Evolutionary conservation across 495 filamentous ascomycete species (phyloP).

Genomic region (Delitschia confertaspora): DNA sequence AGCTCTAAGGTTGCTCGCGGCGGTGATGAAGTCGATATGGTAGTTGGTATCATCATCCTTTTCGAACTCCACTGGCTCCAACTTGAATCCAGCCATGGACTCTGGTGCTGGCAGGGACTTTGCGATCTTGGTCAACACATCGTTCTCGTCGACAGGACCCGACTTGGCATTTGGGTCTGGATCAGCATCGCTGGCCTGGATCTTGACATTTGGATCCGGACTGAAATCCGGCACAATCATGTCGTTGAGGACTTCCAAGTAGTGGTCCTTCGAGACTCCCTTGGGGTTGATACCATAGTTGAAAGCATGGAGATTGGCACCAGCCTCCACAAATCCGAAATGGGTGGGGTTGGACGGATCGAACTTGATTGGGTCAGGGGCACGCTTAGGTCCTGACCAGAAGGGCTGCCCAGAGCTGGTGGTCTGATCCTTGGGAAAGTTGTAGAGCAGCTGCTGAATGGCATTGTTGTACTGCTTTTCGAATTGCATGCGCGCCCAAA

Average conservation of each 20-base stretch:
- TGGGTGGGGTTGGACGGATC: slow-evolving; percentile 76
- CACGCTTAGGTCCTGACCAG: slow-evolving; percentile 98
- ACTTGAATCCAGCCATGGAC: slow-evolving; percentile 71
- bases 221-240: slow-evolving; percentile 97
- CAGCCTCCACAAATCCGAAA: slow-evolving; percentile 75
- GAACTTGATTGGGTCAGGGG: slow-evolving; percentile 85
- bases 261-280: slow-evolving; percentile 56
- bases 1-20: slow-evolving; percentile 90
- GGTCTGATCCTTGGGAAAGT: slow-evolving; percentile 89
- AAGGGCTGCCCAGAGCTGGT: slow-evolving; percentile 85
- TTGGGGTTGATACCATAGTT: slow-evolving; percentile 93
- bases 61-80: slow-evolving; percentile 92
- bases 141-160: slow-evolving; percentile 54
- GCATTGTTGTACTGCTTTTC: slow-evolving; percentile 96
- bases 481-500: slow-evolving; percentile 88
- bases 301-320: slow-evolving; percentile 89
- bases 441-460: slow-evolving; percentile 92
- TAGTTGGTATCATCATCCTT: slow-evolving; percentile 98
- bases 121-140: slow-evolving; percentile 61
- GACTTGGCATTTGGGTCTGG: slow-evolving; percentile 76
- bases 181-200: slow-evolving; percentile 92
- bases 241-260: slow-evolving; percentile 68
- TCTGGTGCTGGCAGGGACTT: slow-evolving; percentile 64
- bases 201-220: slow-evolving; percentile 86
- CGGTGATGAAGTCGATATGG: slow-evolving; percentile 99